Percentiles rank a stretch among this genome's conserved stretches.
phyloP scores from a whole-genome alignment of 306 rosid species.

The Betula pendula region DNA sequence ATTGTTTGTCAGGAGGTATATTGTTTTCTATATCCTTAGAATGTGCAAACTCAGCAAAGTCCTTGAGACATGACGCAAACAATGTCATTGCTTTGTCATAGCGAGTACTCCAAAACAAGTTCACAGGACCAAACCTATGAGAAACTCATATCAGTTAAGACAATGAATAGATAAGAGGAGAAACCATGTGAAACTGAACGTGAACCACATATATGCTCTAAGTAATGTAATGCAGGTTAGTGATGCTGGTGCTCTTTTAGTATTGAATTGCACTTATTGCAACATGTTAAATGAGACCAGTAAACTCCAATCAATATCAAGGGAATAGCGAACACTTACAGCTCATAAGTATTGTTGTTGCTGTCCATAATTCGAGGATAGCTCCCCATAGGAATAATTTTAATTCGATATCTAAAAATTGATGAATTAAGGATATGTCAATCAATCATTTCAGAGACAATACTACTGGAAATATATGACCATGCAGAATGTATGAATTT shows the following conservation, averaged over 20 bases:
- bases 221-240: not conserved
- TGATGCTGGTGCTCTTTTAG: not conserved
- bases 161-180: conserved; percentile 10
- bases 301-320: not conserved
- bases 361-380: conserved; percentile 87
- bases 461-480: not conserved
- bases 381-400: conserved; percentile 97
- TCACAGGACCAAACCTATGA: conserved; percentile 94
- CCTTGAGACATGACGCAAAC: conserved; percentile 86
- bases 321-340: conserved; percentile 56
- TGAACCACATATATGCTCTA: not conserved
- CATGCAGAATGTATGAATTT: not conserved
- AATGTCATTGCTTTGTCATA: conserved; percentile 96
- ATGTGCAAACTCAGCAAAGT: conserved; percentile 88
- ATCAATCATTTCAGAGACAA: conserved; percentile 17
- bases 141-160: conserved; percentile 23
- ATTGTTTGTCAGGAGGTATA: conserved; percentile 86
- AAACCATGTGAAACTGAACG: not conserved
- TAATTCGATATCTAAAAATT: conserved; percentile 70
- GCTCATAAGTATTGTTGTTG: conserved; percentile 71
- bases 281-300: not conserved
- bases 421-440: conserved; percentile 43
- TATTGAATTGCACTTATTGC: not conserved
- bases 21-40: conserved; percentile 90
- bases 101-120: conserved; percentile 96